Conservation (phyloP, 2,329 filamentous ascomycete genomes). For the Aspergillus texensis region DNA sequence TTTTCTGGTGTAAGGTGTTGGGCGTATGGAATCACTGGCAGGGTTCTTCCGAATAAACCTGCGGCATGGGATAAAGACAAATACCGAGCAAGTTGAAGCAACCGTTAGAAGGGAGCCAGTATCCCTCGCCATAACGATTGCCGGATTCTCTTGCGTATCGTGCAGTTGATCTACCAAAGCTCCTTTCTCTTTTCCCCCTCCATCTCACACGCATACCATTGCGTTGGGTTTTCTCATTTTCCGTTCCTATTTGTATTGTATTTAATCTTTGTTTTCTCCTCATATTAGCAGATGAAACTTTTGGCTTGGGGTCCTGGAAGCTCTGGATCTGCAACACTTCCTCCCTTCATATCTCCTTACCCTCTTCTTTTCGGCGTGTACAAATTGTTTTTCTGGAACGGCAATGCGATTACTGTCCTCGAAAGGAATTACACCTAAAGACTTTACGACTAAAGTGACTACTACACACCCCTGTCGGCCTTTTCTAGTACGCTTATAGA, state of each 20-base stretch:
- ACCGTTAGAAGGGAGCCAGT: constrained; percentile 11
- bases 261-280: constrained; percentile 26
- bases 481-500: background rate
- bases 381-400: constrained; percentile 3
- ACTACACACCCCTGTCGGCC: background rate
- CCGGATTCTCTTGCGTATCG: constrained; percentile 15
- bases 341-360: constrained; percentile 3
- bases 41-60: constrained; percentile 21
- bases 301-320: constrained; percentile 14
- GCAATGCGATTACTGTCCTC: background rate
- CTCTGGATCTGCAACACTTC: constrained; percentile 10
- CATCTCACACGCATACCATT: constrained; percentile 15
- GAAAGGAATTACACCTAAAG: background rate
- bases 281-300: constrained; percentile 14
- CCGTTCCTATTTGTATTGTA: constrained; percentile 35
- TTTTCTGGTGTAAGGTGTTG: constrained; percentile 29
- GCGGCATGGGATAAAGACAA: constrained; percentile 21
- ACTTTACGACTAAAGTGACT: constrained; percentile 3
- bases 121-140: constrained; percentile 6
- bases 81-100: constrained; percentile 15
- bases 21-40: constrained; percentile 26
- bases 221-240: constrained; percentile 12
- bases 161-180: constrained; percentile 15
- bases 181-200: constrained; percentile 23
- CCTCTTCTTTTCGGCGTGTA: constrained; percentile 11